phyloP scores from a whole-genome alignment of 2,329 filamentous ascomycete genomes.

The Periconia sp. region DNA sequence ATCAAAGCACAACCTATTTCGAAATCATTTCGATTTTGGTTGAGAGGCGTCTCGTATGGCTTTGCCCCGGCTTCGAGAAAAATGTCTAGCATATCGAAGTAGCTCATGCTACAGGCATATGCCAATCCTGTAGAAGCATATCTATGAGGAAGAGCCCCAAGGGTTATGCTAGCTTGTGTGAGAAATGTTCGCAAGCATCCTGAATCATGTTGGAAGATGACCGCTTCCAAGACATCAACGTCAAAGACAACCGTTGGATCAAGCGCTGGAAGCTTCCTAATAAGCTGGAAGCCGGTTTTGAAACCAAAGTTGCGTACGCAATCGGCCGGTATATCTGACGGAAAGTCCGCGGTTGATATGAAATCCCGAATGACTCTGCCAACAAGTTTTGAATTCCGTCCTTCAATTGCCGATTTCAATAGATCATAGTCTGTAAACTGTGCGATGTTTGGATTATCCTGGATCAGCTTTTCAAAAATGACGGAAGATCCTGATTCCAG shows the following conservation, averaged over 20 bases:
- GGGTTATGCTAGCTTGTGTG: not conserved
- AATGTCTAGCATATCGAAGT: not conserved
- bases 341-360: not conserved
- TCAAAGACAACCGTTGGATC: not conserved
- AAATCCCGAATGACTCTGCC: not conserved
- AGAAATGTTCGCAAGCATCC: not conserved
- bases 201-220: not conserved
- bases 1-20: not conserved
- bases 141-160: not conserved
- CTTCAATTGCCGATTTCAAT: not conserved
- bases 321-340: not conserved
- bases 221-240: not conserved
- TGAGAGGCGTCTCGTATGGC: not conserved
- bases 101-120: not conserved
- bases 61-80: conserved; percentile 1
- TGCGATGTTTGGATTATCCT: not conserved
- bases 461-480: not conserved
- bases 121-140: not conserved
- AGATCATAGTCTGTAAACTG: not conserved
- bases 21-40: too few relatives aligned
- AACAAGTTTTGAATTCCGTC: not conserved
- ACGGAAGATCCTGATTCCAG: not conserved
- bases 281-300: not conserved
- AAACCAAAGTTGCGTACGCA: not conserved
- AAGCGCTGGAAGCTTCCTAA: not conserved